Base-by-base conservation (phyloP, 2,329 filamentous ascomycete genomes). In the Remersonia thermophila region DNA sequence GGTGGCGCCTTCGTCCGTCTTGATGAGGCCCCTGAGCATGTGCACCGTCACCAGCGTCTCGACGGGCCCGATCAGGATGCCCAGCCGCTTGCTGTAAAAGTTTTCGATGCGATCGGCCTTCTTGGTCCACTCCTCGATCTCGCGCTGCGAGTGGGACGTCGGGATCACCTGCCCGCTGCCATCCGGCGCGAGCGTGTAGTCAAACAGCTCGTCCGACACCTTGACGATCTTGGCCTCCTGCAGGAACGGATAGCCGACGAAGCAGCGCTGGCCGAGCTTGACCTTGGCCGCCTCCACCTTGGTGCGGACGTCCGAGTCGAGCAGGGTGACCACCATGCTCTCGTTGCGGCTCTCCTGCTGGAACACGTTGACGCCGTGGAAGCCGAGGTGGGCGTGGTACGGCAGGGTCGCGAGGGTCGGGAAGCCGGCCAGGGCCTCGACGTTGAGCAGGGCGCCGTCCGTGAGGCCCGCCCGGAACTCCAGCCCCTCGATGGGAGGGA, bases 331-430 rank as follows among this genome's bases (percentile, higher is more conserved):
- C 16, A 96, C 75, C 77, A 96, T 87, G 58, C 89, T 98, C 58
- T 95, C 87, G 53, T 96, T 96, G 33, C 85, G 80, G 55, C 87
- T 95, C 48, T 96, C 91, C 49, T 89, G 78, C 54, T 94, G 86
- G 64, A 98, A 98, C 25, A 98, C 85, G 44, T 80, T 91, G 42
- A 98, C 83, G 2, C 86, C 86, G 47, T 93, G 83, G 57, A 86
- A 93, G 7, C 79, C 83, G 32, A 96, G 66, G 38, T 76, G 71
- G 2, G 84, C 91, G 41, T 77, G 78, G 56, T 91, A 87, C 0
- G 85, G 82, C 28, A 98, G 62, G 2, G 83, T 91, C 46, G 87
- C 83, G 50, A 98, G 61, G 45, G 81, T 91, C 5, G 91, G 91
- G 56, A 98, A 98, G 3, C 91, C 91, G 39, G 91, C 89, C 43